Conservation (phyloP, 2,329 filamentous ascomycete species). For the Trichoderma sp. region DNA sequence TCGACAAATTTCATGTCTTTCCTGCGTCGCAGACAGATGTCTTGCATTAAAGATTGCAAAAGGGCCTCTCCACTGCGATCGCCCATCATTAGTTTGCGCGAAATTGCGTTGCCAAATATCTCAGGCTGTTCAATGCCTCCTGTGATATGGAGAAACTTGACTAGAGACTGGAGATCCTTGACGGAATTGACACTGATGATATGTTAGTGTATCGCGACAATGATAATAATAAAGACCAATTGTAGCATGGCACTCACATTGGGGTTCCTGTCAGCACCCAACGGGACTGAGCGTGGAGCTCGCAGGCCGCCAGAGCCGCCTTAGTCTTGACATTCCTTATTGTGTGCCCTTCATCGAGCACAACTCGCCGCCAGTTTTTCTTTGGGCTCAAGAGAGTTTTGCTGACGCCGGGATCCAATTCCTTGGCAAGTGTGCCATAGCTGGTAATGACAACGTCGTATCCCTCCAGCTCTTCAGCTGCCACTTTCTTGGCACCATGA, state of each 20-base stretch:
- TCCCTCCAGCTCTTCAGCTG: constrained; percentile 57
- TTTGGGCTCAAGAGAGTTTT: not conserved
- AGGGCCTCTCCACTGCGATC: constrained; percentile 61
- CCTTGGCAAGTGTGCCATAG: constrained; percentile 73
- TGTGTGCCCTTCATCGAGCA: constrained; percentile 81
- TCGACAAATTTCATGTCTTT: constrained; percentile 91
- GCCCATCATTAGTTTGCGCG: constrained; percentile 64
- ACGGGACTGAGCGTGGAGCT: constrained; percentile 67
- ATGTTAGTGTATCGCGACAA: constrained; percentile 30
- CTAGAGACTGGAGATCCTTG: constrained; percentile 76
- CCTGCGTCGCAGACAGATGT: constrained; percentile 75
- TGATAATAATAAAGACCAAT: not conserved
- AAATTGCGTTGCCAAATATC: constrained; percentile 66
- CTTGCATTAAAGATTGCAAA: constrained; percentile 75
- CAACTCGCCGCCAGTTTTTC: constrained; percentile 73
- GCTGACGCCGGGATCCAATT: constrained; percentile 51
- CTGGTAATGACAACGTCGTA: constrained; percentile 82
- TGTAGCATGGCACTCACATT: constrained; percentile 54
- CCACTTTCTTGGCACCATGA: constrained; percentile 65
- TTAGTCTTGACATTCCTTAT: constrained; percentile 79
- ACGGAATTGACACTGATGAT: constrained; percentile 68
- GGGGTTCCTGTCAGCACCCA: constrained; percentile 83
- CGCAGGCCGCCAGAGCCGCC: constrained; percentile 66
- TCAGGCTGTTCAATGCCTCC: constrained; percentile 73
- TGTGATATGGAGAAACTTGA: constrained; percentile 74